Evolutionary conservation across 257 asterid genomes (phyloP), one percentile per base, ranked within the genome.

Genomic region (Apocynum venetum): DNA sequence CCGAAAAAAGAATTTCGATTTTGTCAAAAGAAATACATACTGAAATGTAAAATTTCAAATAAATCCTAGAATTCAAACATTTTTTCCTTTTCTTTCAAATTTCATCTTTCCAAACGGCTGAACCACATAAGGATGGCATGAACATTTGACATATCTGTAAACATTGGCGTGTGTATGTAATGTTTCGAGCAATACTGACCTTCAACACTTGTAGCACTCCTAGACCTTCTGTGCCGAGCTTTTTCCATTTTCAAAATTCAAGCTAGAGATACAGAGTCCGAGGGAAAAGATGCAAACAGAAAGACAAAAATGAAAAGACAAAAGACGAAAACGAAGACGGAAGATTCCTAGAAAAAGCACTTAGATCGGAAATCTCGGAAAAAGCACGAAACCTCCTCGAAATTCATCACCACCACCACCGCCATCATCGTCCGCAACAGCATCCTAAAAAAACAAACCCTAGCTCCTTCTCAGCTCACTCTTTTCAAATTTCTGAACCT

Each of bases 221-320:
- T 91, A 73, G 94, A 87, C 86, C 89, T 95, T 87, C 91, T 79
- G 83, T 87, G 97, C 19, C 97, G 97, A 89, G 88, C 81, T 83
- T 85, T 87, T 89, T 94, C 96, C 98, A 92, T 91, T 81, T 84
- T 78, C 77, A 89, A 78, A 71, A 79, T 84, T 87, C 85, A 88
- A 85, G 79, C 78, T 31, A 68, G 73, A 68, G 75, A 80, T n/a
- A 65, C 63, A 53, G 74, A 82, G 31, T 51, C 66, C 35, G 61
- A n/a, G 1, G 66, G 20, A 53, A 73, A 73, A 73, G 35, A 52
- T 75, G 55, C 65, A 72, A 78, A 82, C 76, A 68, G 81, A 87
- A 76, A 10, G 84, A 52, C 1, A 57, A 57, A n/a, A 57, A 57
- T 20, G 38, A 52, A 64, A 61, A 43, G 69, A 49, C 55, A 59